These are phyloP conservation scores for Aquanectria penicillioides DNA, from an alignment of 2,329 filamentous ascomycete species.

Conservation along the genomic window DNA sequence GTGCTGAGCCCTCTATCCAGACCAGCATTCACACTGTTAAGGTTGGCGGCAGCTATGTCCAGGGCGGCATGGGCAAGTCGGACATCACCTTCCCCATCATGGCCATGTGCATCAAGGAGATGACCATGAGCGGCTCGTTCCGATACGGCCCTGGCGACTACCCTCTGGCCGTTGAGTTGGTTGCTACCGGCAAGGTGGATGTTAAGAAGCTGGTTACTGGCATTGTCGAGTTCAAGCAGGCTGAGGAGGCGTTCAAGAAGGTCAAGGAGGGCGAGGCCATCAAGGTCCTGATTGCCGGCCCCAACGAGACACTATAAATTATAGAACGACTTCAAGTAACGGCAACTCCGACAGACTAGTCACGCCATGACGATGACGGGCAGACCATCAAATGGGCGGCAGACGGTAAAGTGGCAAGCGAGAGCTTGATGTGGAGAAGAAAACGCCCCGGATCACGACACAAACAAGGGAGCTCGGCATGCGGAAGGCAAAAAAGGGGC, in stretches of 20 bases:
- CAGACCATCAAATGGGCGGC: neutral
- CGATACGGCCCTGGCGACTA: conserved; percentile 92
- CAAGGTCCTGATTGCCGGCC: conserved; percentile 74
- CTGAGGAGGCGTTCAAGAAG: conserved; percentile 86
- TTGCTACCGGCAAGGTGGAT: conserved; percentile 76
- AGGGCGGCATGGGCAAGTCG: conserved; percentile 88
- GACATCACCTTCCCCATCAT: conserved; percentile 94
- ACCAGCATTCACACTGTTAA: conserved; percentile 76
- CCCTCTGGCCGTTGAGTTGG: conserved; percentile 80
- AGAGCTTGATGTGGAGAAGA: neutral
- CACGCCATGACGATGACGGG: conserved; percentile 4
- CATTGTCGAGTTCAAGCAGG: conserved; percentile 81
- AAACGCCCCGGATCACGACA: neutral
- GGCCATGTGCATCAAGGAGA: conserved; percentile 88
- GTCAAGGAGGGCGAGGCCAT: conserved; percentile 85
- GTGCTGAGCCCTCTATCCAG: conserved; percentile 82
- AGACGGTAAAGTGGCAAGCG: conserved; percentile 19
- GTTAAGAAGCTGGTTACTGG: conserved; percentile 85
- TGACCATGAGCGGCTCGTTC: conserved; percentile 88
- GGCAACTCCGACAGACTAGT: neutral
- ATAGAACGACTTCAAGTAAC: neutral
- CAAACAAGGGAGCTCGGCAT: neutral
- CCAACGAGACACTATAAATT: conserved; percentile 63
- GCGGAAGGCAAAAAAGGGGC: conserved; percentile 8
- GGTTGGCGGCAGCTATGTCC: conserved; percentile 80